A percentile compares a stretch with the other conserved stretches of the same genome.
These are phyloP conservation scores for Backusella australiensis DNA, from an alignment of 192 early-diverging fungal species.

Conservation along the genomic window DNA sequence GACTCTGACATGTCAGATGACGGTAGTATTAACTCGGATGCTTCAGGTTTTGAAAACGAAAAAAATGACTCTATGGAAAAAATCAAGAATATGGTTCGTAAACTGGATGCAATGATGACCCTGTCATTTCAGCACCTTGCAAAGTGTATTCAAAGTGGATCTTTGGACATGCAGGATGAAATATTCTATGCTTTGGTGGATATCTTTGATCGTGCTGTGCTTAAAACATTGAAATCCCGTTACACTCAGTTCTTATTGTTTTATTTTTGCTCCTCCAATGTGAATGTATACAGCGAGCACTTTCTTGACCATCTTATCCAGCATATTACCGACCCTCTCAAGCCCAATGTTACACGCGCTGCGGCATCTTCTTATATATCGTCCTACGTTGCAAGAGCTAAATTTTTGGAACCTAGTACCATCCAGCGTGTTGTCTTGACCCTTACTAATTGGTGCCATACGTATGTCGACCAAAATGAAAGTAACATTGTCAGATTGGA, in stretches of 20 bases:
- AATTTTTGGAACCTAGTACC: slow-evolving; percentile 57
- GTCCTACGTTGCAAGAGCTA: slow-evolving; percentile 84
- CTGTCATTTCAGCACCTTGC: slow-evolving; percentile 62
- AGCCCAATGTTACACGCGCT: slow-evolving; percentile 68
- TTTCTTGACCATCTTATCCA: slow-evolving; percentile 75
- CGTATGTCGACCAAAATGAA: slow-evolving; percentile 71
- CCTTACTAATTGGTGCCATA: slow-evolving; percentile 62
- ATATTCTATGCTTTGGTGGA: slow-evolving; percentile 69
- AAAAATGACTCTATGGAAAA: slow-evolving; percentile 20
- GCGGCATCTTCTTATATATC: slow-evolving; percentile 82
- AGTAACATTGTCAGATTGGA: slow-evolving; percentile 38
- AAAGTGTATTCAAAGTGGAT: slow-evolving; percentile 6
- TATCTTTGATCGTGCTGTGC: slow-evolving; percentile 75
- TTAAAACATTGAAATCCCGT: slow-evolving; percentile 85
- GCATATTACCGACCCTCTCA: slow-evolving; percentile 52
- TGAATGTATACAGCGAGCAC: slow-evolving; percentile 60
- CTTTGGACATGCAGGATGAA: slow-evolving; percentile 39
- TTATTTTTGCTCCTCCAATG: slow-evolving; percentile 68
- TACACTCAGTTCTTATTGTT: slow-evolving; percentile 93
- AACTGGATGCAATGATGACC: slow-evolving; percentile 71
- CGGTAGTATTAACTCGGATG: slow-evolving; percentile 28
- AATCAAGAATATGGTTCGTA: slow-evolving; percentile 58
- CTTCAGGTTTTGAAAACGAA: slow-evolving; percentile 18
- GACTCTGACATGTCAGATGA: slow-evolving; percentile 43
- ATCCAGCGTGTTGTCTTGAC: slow-evolving; percentile 66